These are phyloP conservation scores for Naganishia randhawae DNA, from an alignment of 768 basidiomycete species.

Conservation along the genomic window DNA sequence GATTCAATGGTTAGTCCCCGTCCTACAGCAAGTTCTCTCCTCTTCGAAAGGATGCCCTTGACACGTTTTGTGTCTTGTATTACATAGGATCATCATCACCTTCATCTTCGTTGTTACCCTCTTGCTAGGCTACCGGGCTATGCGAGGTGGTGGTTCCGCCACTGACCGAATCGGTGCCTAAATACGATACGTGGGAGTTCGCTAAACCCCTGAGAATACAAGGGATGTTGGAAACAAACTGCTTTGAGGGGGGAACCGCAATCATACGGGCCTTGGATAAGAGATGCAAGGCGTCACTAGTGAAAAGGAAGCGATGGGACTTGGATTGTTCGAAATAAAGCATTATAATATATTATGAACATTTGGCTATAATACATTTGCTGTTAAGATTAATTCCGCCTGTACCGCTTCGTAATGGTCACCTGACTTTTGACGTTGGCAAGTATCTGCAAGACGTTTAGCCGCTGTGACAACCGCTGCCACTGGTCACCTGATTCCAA, in stretches of 20 bases:
- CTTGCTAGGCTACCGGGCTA: conserved; percentile 37
- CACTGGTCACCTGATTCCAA: not conserved
- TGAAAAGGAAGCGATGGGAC: not conserved
- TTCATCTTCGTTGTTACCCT: conserved; percentile 39
- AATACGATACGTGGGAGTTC: not conserved
- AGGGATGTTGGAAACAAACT: not conserved
- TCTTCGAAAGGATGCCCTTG: not conserved
- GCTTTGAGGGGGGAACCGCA: not conserved
- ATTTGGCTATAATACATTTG: not conserved
- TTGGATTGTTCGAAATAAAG: not conserved
- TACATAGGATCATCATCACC: conserved; percentile 42
- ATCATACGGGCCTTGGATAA: too few species aligned
- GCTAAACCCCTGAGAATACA: not conserved
- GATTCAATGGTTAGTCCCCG: conserved; percentile 38
- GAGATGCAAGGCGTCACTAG: not conserved
- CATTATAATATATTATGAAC: not conserved
- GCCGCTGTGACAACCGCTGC: not conserved
- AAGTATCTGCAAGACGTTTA: not conserved
- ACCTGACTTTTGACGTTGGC: not conserved
- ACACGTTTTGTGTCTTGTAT: not conserved
- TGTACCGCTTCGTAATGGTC: not conserved
- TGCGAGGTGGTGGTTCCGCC: conserved; percentile 39
- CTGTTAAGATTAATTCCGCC: not conserved
- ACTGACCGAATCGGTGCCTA: conserved; percentile 35
- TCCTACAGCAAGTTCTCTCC: not conserved